A percentile compares a stretch with the other conserved stretches of the same genome.
phyloP scores from a whole-genome alignment of 306 rosid species.

The Erythrophleum fordii region DNA sequence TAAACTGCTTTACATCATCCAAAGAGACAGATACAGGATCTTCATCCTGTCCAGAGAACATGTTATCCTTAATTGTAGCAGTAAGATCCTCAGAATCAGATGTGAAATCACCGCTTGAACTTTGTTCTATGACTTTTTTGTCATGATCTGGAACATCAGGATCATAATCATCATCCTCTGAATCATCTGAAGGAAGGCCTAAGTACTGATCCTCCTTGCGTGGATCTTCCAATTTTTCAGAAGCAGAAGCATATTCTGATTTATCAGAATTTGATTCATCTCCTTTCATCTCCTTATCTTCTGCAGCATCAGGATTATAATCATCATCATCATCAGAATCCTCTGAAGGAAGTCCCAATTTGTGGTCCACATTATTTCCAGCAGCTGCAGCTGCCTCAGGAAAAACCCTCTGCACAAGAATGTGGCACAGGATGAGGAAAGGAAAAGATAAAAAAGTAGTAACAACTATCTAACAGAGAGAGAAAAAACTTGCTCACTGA shows the following conservation, averaged over 20 bases:
- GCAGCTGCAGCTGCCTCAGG: slow-evolving; percentile 85
- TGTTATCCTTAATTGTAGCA: slow-evolving; percentile 51
- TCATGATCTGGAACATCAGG: slow-evolving; percentile 58
- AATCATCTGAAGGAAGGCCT: slow-evolving; percentile 89
- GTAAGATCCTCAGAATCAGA: slow-evolving; percentile 95
- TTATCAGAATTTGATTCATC: slow-evolving; percentile 69
- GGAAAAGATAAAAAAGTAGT: slow-evolving; percentile 1
- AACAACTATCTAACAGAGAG: not conserved
- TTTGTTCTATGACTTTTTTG: slow-evolving; percentile 48
- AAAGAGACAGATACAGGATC: slow-evolving; percentile 37
- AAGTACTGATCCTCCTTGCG: slow-evolving; percentile 58
- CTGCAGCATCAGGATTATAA: slow-evolving; percentile 74
- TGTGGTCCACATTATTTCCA: slow-evolving; percentile 56
- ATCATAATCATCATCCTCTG: slow-evolving; percentile 83
- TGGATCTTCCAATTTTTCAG: slow-evolving; percentile 72
- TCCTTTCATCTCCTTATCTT: slow-evolving; percentile 54
- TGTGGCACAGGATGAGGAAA: slow-evolving; percentile 41
- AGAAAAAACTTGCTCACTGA: slow-evolving; percentile 43
- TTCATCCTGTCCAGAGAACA: slow-evolving; percentile 44
- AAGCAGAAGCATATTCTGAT: slow-evolving; percentile 81
- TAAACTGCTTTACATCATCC: slow-evolving; percentile 31
- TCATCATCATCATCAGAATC: slow-evolving; percentile 83
- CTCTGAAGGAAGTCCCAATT: slow-evolving; percentile 78
- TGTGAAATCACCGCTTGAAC: slow-evolving; percentile 87
- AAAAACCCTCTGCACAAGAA: slow-evolving; percentile 78